phyloP scores from a whole-genome alignment of 768 basidiomycete genomes.

The Boletus vermiculosoides region DNA sequence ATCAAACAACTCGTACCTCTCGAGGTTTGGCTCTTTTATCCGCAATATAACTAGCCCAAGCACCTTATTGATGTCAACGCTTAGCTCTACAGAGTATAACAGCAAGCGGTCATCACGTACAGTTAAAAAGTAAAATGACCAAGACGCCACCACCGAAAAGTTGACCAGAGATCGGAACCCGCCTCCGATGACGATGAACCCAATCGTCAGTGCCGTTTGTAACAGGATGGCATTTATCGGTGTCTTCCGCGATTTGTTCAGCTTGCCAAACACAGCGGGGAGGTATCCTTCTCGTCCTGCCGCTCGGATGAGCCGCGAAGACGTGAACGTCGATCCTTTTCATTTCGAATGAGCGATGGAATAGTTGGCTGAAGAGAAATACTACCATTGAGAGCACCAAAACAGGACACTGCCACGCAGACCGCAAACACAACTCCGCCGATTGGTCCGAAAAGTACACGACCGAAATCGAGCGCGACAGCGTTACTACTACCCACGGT shows the following conservation, averaged over 20 bases:
- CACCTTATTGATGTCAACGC: slow-evolving; percentile 47
- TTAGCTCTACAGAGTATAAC: neutral
- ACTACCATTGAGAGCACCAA: slow-evolving; percentile 88
- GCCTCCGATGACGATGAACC: slow-evolving; percentile 83
- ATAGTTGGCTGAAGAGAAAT: slow-evolving; percentile 5
- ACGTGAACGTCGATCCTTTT: slow-evolving; percentile 68
- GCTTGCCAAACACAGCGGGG: slow-evolving; percentile 75
- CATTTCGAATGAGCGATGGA: slow-evolving; percentile 5
- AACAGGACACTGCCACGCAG: slow-evolving; percentile 92
- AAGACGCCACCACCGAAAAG: slow-evolving; percentile 83
- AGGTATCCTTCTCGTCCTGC: slow-evolving; percentile 88
- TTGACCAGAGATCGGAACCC: slow-evolving; percentile 88
- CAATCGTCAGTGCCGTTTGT: slow-evolving; percentile 69
- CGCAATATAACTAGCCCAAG: slow-evolving; percentile 85
- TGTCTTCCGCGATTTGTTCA: slow-evolving; percentile 74
- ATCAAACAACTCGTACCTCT: slow-evolving; percentile 48
- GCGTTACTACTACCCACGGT: slow-evolving; percentile 80
- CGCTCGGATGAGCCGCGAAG: slow-evolving; percentile 83
- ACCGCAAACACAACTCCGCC: slow-evolving; percentile 86
- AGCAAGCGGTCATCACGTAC: slow-evolving; percentile 40
- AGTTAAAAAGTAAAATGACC: slow-evolving; percentile 86
- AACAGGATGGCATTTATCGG: slow-evolving; percentile 86
- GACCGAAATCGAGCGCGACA: slow-evolving; percentile 90
- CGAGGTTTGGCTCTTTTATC: slow-evolving; percentile 85
- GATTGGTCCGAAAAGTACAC: slow-evolving; percentile 78